Evolutionary conservation across 805 yeast species (phyloP), one percentile per base, ranked within the genome.

Genomic region (Komagataella phaffii): DNA sequence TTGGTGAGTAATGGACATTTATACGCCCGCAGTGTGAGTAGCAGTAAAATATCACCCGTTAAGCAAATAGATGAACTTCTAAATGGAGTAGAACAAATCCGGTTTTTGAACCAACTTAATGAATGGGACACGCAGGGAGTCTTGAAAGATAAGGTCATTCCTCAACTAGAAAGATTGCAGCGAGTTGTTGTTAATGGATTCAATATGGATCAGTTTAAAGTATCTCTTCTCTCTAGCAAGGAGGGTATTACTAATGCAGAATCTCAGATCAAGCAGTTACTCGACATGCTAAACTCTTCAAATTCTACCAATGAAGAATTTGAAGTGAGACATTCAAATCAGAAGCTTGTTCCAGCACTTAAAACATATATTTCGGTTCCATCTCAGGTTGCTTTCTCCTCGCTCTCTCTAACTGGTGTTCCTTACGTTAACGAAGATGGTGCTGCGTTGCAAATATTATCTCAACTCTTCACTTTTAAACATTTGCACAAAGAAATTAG

Each of bases 1-100:
- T 80, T 93, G 50, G 90, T 96, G 7, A 93, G 90, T 53, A 72
- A 85, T 52, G 99, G 99, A 0, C 97, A 93, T 62, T 70, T 83
- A 1, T 90, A 77, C 66, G 96, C 98, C 2, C 75, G 80, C 57
- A 72, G 80, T 4, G 77, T 71, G 58, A 82, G 95, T 2, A 71
- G 79, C 21, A 75, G 96, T 0, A 74, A 77, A 24, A 65, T 88
- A 3, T 80, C 88, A 1, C 68, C 76, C 1, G 72, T 80, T 17
- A 79, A 79, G 51, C 73, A 80, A 4, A 72, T 89, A 17, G 72
- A 72, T 51, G 95, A 91, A 59, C 60, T 69, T 7, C 64, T 89
- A 14, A 67, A 75, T 43, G 98, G 98, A n/a, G 70, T 93, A 50
- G 77, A 77, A 47, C 96, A 90, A 60, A 75, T 90, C 44, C 74